Conservation (phyloP, 495 filamentous ascomycete species). For the Neurospora sublineolata region DNA sequence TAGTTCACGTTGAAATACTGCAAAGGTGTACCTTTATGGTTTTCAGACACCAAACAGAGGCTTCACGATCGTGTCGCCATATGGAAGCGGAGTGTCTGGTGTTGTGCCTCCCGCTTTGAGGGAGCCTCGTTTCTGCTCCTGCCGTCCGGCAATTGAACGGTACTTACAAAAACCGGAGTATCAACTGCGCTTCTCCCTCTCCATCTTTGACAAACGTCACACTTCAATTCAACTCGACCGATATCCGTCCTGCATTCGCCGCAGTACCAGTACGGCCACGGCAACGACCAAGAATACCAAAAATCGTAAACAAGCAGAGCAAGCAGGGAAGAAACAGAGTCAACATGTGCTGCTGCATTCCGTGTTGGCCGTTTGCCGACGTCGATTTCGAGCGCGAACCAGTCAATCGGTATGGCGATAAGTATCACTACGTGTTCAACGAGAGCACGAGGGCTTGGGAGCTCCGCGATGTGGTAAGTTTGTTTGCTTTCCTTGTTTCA, state of each 20-base stretch:
- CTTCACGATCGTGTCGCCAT: not conserved
- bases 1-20: not conserved
- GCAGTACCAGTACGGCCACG: not conserved
- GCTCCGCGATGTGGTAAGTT: conserved; percentile 12
- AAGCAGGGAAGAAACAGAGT: not conserved
- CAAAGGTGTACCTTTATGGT: not conserved
- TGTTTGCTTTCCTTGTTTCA: not conserved
- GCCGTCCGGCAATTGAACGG: not conserved
- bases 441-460: conserved; percentile 17
- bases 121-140: not conserved
- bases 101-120: not conserved
- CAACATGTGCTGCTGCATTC: conserved; percentile 18
- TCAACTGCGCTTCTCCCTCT: not conserved
- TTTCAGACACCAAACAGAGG: not conserved
- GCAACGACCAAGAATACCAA: not conserved
- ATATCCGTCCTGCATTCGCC: not conserved
- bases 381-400: conserved; percentile 27
- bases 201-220: not conserved
- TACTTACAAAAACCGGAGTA: not conserved
- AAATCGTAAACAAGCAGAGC: not conserved
- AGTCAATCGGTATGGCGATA: not conserved
- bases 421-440: conserved; percentile 25
- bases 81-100: not conserved
- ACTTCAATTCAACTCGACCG: not conserved
- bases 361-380: conserved; percentile 33